phyloP scores from a whole-genome alignment of 768 basidiomycete genomes.

The Kwoniella sp. region DNA sequence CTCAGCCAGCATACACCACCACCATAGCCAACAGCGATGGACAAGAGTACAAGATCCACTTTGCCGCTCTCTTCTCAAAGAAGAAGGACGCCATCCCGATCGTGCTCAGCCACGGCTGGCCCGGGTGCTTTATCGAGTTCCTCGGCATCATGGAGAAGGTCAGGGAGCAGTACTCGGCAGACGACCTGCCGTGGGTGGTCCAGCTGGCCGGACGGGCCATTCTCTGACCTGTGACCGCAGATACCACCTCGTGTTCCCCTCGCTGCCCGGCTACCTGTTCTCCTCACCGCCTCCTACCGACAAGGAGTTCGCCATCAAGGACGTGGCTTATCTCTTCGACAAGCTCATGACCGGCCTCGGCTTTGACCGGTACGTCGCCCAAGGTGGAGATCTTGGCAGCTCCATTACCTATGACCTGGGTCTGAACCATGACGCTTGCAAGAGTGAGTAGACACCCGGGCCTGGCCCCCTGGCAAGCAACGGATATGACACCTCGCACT shows the following conservation, averaged over 20 bases:
- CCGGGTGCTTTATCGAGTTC: slow-evolving; percentile 24
- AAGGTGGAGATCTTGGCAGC: slow-evolving; percentile 49
- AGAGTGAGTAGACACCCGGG: slow-evolving; percentile 26
- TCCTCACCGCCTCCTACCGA: slow-evolving; percentile 39
- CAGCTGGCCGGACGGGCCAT: neutral
- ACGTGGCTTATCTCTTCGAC: slow-evolving; percentile 39
- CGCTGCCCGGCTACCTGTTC: slow-evolving; percentile 44
- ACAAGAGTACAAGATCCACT: slow-evolving; percentile 17
- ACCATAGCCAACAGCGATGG: slow-evolving; percentile 14
- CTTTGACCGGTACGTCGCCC: slow-evolving; percentile 42
- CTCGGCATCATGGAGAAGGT: slow-evolving; percentile 13
- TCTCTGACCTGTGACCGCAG: neutral
- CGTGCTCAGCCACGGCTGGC: slow-evolving; percentile 28
- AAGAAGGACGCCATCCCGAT: slow-evolving; percentile 18
- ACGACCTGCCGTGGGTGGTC: slow-evolving; percentile 10
- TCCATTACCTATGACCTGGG: slow-evolving; percentile 31
- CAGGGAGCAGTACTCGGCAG: slow-evolving; percentile 4
- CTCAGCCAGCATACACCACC: slow-evolving; percentile 19
- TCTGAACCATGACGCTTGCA: slow-evolving; percentile 32
- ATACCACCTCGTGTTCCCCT: slow-evolving; percentile 34
- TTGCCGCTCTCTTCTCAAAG: slow-evolving; percentile 8
- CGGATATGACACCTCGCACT: slow-evolving; percentile 1
- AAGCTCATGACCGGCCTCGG: slow-evolving; percentile 47
- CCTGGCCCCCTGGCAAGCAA: too few species aligned
- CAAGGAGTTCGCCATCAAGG: slow-evolving; percentile 26